Conservation (phyloP, 2,329 filamentous ascomycete genomes). For the Trichoderma hamatum region DNA sequence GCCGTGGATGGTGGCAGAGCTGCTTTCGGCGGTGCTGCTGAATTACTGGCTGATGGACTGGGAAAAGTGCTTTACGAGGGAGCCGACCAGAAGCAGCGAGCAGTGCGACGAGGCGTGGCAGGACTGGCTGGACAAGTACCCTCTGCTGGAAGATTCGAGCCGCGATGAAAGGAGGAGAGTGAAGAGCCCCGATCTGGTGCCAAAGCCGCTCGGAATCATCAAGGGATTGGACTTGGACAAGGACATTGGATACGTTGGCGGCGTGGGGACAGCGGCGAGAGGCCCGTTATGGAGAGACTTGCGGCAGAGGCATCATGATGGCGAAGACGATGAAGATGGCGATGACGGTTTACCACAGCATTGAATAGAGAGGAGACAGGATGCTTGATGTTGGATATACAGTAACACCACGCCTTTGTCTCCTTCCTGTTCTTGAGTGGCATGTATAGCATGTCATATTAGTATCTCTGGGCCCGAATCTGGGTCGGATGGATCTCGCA, state of each 20-base stretch:
- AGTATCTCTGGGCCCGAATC: too few relatives aligned
- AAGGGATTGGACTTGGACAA: conserved; percentile 32
- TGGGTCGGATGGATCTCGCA: background rate
- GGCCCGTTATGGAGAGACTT: conserved; percentile 6
- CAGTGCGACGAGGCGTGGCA: conserved; percentile 37
- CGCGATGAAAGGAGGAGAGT: background rate
- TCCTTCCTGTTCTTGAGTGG: background rate
- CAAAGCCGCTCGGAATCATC: conserved; percentile 28
- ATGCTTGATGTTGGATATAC: too few relatives aligned
- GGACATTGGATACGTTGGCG: conserved; percentile 37
- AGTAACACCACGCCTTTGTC: background rate
- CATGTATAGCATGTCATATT: too few relatives aligned
- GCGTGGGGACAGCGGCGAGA: conserved; percentile 31
- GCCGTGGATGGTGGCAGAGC: conserved; percentile 28
- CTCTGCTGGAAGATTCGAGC: conserved; percentile 18
- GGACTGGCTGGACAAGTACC: conserved; percentile 36
- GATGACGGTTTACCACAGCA: conserved; percentile 18
- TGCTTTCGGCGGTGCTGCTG: conserved; percentile 30
- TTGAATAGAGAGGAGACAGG: background rate
- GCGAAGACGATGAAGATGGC: background rate
- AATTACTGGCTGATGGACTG: conserved; percentile 33
- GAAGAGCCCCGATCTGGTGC: conserved; percentile 27
- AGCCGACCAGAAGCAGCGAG: conserved; percentile 9
- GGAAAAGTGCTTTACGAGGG: conserved; percentile 29
- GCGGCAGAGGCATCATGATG: background rate